Conservation (phyloP, 2,329 filamentous ascomycete species). For the Paracorniculantispora psalliotae region DNA sequence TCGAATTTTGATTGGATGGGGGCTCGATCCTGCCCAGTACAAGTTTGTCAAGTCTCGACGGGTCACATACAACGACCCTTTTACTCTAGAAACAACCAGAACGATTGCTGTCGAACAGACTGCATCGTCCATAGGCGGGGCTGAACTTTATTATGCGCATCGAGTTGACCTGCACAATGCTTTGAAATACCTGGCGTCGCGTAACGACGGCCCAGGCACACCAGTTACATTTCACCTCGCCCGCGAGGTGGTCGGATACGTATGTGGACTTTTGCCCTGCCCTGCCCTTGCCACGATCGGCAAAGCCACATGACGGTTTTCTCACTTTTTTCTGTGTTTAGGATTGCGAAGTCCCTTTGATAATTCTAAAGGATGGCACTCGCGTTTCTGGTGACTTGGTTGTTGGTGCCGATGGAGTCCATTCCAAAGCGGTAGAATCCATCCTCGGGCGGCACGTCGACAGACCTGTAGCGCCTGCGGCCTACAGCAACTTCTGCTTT, state of each 20-base stretch:
- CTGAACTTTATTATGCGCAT: slow-evolving; percentile 30
- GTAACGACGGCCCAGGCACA: slow-evolving; percentile 20
- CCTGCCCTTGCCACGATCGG: no score
- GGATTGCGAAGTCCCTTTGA: background rate
- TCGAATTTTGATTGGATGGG: slow-evolving; percentile 30
- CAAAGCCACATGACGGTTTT: background rate
- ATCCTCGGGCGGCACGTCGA: slow-evolving; percentile 26
- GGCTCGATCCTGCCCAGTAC: slow-evolving; percentile 26
- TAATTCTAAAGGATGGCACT: background rate
- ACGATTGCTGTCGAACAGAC: slow-evolving; percentile 15
- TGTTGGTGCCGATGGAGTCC: slow-evolving; percentile 44
- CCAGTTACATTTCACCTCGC: slow-evolving; percentile 24
- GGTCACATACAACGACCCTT: slow-evolving; percentile 19
- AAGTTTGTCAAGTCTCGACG: slow-evolving; percentile 20
- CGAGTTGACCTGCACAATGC: slow-evolving; percentile 36
- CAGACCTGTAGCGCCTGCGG: slow-evolving; percentile 22
- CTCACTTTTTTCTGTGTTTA: background rate
- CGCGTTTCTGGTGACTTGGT: slow-evolving; percentile 18
- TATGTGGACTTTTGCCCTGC: background rate
- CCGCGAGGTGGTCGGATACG: slow-evolving; percentile 17
- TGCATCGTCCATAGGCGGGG: slow-evolving; percentile 23
- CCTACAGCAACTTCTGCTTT: slow-evolving; percentile 29
- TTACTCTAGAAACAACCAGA: slow-evolving; percentile 22
- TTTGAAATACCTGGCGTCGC: slow-evolving; percentile 29
- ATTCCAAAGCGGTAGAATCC: slow-evolving; percentile 27